Conservation (phyloP, 805 yeast genomes). For the Wickerhamomyces mucosus region DNA sequence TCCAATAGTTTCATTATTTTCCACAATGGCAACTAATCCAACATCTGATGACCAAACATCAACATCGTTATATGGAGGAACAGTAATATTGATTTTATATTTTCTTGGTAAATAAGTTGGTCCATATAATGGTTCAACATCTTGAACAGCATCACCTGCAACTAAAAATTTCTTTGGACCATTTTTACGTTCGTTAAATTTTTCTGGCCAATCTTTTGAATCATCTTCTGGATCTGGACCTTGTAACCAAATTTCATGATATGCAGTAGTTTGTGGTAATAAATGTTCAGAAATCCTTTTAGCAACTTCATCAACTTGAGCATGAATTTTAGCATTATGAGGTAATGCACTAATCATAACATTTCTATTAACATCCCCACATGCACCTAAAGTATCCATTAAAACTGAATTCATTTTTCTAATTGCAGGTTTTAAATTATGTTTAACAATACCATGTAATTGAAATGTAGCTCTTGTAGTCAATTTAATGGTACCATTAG, state of each 20-base stretch:
- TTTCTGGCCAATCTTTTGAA: conserved; percentile 50
- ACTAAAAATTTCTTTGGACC: conserved; percentile 79
- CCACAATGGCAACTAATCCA: conserved; percentile 82
- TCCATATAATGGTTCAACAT: conserved; percentile 82
- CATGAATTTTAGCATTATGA: conserved; percentile 70
- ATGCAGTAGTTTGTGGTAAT: conserved; percentile 87
- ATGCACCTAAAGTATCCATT: conserved; percentile 93
- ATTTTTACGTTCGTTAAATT: conserved; percentile 54
- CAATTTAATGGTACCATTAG: conserved; percentile 88
- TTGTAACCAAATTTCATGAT: conserved; percentile 94
- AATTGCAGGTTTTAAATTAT: conserved; percentile 79
- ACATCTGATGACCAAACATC: conserved; percentile 95
- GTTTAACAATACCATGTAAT: conserved; percentile 89
- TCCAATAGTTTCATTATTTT: conserved; percentile 54
- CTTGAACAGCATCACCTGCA: conserved; percentile 76
- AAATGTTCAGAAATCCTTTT: conserved; percentile 66
- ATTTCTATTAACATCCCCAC: conserved; percentile 97
- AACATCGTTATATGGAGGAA: conserved; percentile 94
- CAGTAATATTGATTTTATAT: conserved; percentile 88
- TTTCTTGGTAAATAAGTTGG: conserved; percentile 87
- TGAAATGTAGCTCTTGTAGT: conserved; percentile 98
- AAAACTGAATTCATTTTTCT: conserved; percentile 87
- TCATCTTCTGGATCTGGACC: conserved; percentile 69
- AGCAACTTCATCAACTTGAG: conserved; percentile 59
- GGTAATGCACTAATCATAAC: conserved; percentile 92